A percentile compares a stretch with the other conserved stretches of the same genome.
phyloP scores from a whole-genome alignment of 495 filamentous ascomycete species.

The Hypomontagnella submonticulosa region DNA sequence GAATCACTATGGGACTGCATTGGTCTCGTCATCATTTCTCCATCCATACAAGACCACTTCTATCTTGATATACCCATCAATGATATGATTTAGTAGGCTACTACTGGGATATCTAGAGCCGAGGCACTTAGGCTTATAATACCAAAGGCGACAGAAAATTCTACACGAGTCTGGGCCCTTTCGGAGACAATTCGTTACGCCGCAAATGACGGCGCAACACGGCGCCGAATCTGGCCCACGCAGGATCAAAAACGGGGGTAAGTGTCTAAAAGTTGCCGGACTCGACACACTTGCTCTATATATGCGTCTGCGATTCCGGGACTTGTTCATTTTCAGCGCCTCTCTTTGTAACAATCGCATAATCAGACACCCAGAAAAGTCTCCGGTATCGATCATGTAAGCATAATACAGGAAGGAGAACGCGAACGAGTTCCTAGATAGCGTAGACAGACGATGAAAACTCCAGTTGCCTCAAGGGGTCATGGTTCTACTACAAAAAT shows the following conservation, averaged over 20 bases:
- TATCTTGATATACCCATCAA: too few relatives aligned
- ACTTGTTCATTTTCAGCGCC: too few relatives aligned
- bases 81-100: too few relatives aligned
- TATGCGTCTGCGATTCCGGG: too few relatives aligned
- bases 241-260: slow-evolving; percentile 1
- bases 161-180: background rate
- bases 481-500: slow-evolving; percentile 1
- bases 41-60: too few relatives aligned
- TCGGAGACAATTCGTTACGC: slow-evolving; percentile 22
- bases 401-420: background rate
- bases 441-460: too few relatives aligned
- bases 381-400: slow-evolving; percentile 12
- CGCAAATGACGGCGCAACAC: slow-evolving; percentile 15
- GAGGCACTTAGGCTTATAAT: background rate
- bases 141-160: too few relatives aligned
- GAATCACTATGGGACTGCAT: too few relatives aligned
- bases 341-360: background rate
- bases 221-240: slow-evolving; percentile 16
- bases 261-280: slow-evolving; percentile 12
- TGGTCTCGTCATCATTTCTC: too few relatives aligned
- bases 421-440: too few relatives aligned
- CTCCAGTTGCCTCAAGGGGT: background rate
- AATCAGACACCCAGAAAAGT: slow-evolving; percentile 5
- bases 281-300: background rate
- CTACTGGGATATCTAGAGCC: background rate